Conservation (phyloP, 768 basidiomycete species). For the Kwoniella shandongensis region DNA sequence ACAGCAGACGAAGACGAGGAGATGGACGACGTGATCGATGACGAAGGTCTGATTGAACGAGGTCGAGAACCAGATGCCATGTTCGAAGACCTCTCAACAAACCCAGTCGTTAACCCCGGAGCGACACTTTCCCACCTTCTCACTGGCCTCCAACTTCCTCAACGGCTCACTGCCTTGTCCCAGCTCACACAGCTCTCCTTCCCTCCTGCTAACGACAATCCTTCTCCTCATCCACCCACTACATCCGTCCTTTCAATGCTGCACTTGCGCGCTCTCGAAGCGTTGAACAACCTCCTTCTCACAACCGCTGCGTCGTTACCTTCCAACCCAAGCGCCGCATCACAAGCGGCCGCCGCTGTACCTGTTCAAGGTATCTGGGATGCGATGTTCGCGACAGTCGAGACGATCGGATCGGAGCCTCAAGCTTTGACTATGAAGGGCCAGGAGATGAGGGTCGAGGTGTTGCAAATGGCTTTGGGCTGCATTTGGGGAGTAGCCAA, state of each 20-base stretch:
- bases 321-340: conserved; percentile 49
- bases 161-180: conserved; percentile 63
- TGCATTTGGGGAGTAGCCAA: conserved; percentile 85
- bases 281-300: conserved; percentile 84
- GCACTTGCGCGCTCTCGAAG: conserved; percentile 81
- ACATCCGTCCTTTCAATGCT: conserved; percentile 80
- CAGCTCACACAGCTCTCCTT: conserved; percentile 80
- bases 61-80: conserved; percentile 45
- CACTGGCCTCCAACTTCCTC: conserved; percentile 66
- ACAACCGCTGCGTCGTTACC: conserved; percentile 61
- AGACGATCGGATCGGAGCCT: conserved; percentile 35
- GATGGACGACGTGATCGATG: conserved; percentile 50
- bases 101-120: conserved; percentile 55
- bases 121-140: conserved; percentile 57
- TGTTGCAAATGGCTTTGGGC: conserved; percentile 60
- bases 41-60: conserved; percentile 49
- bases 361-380: conserved; percentile 64
- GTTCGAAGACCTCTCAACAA: conserved; percentile 49
- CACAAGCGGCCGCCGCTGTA: conserved; percentile 53
- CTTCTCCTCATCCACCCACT: conserved; percentile 80
- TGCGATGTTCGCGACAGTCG: conserved; percentile 45
- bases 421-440: conserved; percentile 47
- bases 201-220: conserved; percentile 63
- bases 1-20: conserved; percentile 41
- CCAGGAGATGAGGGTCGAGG: conserved; percentile 73